Conservation (phyloP, 2,329 filamentous ascomycete species). For the Xylogone sp. region DNA sequence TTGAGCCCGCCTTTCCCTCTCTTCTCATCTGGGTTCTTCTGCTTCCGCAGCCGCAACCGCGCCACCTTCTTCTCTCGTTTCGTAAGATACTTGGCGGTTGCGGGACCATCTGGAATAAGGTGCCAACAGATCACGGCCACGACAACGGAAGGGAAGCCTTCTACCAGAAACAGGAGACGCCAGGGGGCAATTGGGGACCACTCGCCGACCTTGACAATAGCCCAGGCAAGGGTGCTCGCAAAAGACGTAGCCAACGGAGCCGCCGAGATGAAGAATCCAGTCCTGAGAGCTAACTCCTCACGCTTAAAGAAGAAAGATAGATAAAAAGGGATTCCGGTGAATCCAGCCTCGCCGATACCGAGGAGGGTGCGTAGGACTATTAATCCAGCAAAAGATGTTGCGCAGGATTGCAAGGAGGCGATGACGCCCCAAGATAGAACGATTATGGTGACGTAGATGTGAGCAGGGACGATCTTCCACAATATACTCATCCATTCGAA, state of each 20-base stretch:
- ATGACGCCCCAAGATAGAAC: conserved; percentile 77
- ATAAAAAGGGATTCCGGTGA: conserved; percentile 61
- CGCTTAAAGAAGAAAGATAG: conserved; percentile 61
- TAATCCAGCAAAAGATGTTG: conserved; percentile 58
- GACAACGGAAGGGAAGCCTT: conserved; percentile 80
- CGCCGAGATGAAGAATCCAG: conserved; percentile 83
- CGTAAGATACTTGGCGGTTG: conserved; percentile 60
- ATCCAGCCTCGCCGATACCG: conserved; percentile 62
- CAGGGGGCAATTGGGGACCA: conserved; percentile 70
- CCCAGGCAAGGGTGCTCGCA: conserved; percentile 74
- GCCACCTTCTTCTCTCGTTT: conserved; percentile 66
- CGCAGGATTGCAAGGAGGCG: conserved; percentile 69
- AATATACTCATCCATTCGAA: conserved; percentile 65
- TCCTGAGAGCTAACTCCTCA: conserved; percentile 77
- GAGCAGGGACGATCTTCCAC: conserved; percentile 57
- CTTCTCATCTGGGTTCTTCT: conserved; percentile 9
- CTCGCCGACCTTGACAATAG: conserved; percentile 67
- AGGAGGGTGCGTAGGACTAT: conserved; percentile 52
- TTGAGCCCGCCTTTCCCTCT: conserved; percentile 38
- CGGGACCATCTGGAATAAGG: conserved; percentile 72
- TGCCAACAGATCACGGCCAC: conserved; percentile 71
- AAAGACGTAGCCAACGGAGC: conserved; percentile 79
- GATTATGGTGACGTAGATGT: conserved; percentile 54
- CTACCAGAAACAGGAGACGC: conserved; percentile 80
- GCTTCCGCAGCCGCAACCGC: conserved; percentile 55